Base-by-base conservation (phyloP, 2,329 filamentous ascomycete species). In the Apiospora rasikravindrae region DNA sequence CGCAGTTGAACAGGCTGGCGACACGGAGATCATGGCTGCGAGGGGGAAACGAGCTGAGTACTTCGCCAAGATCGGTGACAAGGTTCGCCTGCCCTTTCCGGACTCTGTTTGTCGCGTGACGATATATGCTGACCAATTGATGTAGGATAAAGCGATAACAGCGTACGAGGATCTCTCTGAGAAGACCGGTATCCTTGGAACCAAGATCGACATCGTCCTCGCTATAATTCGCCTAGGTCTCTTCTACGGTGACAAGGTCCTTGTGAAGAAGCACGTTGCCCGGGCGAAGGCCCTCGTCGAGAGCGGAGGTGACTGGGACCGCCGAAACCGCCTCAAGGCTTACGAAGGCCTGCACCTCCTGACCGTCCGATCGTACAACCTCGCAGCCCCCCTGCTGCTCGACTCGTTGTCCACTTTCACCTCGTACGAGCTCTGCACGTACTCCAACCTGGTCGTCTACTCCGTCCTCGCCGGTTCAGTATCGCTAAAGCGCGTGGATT, bases 391-490 rank as follows among this genome's bases (percentile, higher is more conserved):
- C 98, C 37, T 69, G 14, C 92, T 99, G 69, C 94, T 99, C 80
- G 96, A 99, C 87, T 98, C 94, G 80, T 88, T 99, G 76, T 98
- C 96, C 40, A 99, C 96, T 29, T 99, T 99, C 83, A 99, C 96
- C 74, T 98, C 95, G 82, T 98, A 98, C 86, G 96, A 99, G 84
- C 91, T 99, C 69, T 99, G 96, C 91, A 96, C 93, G 76, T 99
- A 99, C 87, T 98, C 95, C 73, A 93, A 91, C 73, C 90, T 99
- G 33, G 96, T 99, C 69, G 92, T 98, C 72, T 99, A 98, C 86
- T 95, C 96, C 1, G 96, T 98, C 29, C 91, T 99, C 45, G 95
- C 96, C 47, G 96, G 96, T 73, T 97, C 95, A 8, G 92, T 98
- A 33, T 96, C 96, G 66, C 89, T 99, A 71, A 98, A 98, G 87